A percentile compares a stretch with the other conserved stretches of the same genome.
phyloP scores from a whole-genome alignment of 352 stramenopile genomes.

The Pythium apleroticum region DNA sequence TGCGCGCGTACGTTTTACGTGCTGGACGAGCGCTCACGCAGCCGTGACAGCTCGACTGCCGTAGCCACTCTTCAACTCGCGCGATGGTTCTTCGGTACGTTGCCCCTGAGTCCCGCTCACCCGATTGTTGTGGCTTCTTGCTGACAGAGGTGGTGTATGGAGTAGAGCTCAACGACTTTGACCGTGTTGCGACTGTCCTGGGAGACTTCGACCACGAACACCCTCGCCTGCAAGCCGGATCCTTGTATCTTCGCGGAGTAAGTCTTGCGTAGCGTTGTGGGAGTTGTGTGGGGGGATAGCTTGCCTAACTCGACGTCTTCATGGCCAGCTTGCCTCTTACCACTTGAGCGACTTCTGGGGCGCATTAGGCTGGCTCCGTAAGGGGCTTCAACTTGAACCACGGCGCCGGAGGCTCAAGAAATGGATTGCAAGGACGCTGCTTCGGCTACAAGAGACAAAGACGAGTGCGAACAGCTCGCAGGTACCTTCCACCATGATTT shows the following conservation, averaged over 20 bases:
- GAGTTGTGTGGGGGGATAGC: not conserved
- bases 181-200: conserved; percentile 32
- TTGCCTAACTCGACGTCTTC: not conserved
- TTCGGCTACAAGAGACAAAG: conserved; percentile 35
- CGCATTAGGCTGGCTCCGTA: conserved; percentile 49
- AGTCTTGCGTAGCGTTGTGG: not conserved
- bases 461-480: not conserved
- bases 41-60: not conserved
- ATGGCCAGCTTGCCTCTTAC: conserved; percentile 40
- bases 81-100: conserved; percentile 75
- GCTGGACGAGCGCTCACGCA: conserved; percentile 40
- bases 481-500: not conserved
- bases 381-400: conserved; percentile 37
- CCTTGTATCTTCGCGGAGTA: conserved; percentile 41
- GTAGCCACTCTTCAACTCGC: conserved; percentile 45
- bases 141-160: not conserved
- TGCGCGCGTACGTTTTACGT: conserved; percentile 57
- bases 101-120: not conserved
- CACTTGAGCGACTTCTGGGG: conserved; percentile 38
- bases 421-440: conserved; percentile 42
- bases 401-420: conserved; percentile 51
- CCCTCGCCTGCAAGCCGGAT: not conserved
- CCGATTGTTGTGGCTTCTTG: not conserved
- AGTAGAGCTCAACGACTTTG: conserved; percentile 39
- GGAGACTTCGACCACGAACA: not conserved